Base-by-base conservation (phyloP, 306 rosid genomes). In the Cicer pinnatifidum region DNA sequence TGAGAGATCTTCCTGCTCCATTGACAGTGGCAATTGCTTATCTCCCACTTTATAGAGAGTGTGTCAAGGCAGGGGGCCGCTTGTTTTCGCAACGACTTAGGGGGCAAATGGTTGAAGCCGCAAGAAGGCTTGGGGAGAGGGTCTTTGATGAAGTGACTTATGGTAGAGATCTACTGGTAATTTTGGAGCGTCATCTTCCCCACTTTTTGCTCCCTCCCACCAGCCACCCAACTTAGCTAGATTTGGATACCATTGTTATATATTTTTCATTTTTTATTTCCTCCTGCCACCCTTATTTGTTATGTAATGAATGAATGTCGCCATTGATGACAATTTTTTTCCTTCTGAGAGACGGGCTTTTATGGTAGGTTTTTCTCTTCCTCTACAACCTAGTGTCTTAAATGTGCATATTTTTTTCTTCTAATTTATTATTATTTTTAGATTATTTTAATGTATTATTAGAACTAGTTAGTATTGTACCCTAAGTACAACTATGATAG, bases 101-200 rank as follows among this genome's bases (percentile, higher is more conserved):
- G 82, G 97, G 97, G 45, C 90, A 86, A 80, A 84, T 91, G 73
- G 89, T 91, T 19, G 97, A 89, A 84, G 97, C 97, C 6, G 88
- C 84, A 16, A 86, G 79, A 70, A 77, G 91, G 85, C 96, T 91
- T 28, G 96, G 88, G 9, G 85, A 86, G 63, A 78, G 88, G 63
- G 81, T 79, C 67, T 67, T 78, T 20, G 88, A 85, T 66, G 89
- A 88, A 71, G 86, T 79, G 75, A 77, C 83, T 66, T 82, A 86
- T 45, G 79, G 91, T 79, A 70, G 81, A 78, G 92, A 91, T 80
- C 92, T 88, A 60, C 60, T 91, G 79, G 85, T 84, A 15, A 78
- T 82, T 84, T 82, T 91, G 88, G 96, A 89, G 90, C 96, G 80
- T 73, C 91, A 91, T 81, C 92, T 91, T 67, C 92, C 91, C 35